Conservation (phyloP, 106 monocot species). For the Chionographis japonica region DNA sequence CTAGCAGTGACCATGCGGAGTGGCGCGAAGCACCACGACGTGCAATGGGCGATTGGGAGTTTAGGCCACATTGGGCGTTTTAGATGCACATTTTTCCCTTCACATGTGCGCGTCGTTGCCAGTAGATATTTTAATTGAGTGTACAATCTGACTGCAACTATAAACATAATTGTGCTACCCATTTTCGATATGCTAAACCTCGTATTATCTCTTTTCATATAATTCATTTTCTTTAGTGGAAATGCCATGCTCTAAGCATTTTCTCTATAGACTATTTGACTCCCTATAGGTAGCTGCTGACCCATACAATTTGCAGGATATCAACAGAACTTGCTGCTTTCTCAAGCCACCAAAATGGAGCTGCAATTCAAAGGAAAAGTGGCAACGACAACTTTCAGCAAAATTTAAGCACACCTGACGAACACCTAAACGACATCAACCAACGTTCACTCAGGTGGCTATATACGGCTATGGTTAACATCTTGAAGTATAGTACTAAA, state of each 20-base stretch:
- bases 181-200: background rate
- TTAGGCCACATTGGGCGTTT: too few relatives aligned
- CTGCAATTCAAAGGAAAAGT: conserved; percentile 28
- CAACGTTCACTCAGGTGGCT: conserved; percentile 43
- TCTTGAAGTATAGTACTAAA: background rate
- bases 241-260: background rate
- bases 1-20: too few relatives aligned
- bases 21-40: too few relatives aligned
- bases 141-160: too few relatives aligned
- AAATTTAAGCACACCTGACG: conserved; percentile 17
- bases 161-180: background rate
- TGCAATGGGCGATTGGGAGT: too few relatives aligned
- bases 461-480: background rate
- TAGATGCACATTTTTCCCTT: too few relatives aligned
- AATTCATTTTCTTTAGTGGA: background rate
- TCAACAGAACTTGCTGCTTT: conserved; percentile 31
- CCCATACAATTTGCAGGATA: conserved; percentile 31
- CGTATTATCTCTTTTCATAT: too few relatives aligned
- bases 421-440: conserved; percentile 22
- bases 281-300: background rate
- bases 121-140: too few relatives aligned
- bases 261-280: background rate
- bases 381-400: conserved; percentile 26
- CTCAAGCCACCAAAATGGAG: conserved; percentile 37
- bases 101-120: too few relatives aligned